These are phyloP conservation scores for Chromosphaera perkinsii DNA, from an alignment of 208 protist genomes.

Conservation along the genomic window DNA sequence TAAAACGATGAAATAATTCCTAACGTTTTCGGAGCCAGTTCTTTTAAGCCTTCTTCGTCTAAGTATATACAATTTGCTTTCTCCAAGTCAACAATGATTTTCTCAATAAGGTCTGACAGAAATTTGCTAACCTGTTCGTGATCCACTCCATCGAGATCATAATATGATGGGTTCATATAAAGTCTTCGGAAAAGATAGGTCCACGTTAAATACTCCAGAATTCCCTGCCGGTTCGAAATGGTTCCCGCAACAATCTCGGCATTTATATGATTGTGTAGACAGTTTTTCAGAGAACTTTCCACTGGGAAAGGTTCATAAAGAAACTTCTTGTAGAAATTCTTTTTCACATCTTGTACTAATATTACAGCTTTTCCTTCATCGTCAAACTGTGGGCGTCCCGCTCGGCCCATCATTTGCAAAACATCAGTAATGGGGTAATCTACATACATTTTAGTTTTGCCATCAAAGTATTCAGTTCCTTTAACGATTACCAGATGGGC, in stretches of 20 bases:
- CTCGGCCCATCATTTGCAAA: conserved; percentile 98
- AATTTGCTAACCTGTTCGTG: conserved; percentile 20
- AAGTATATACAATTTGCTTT: conserved; percentile 42
- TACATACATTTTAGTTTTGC: conserved; percentile 88
- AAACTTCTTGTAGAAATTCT: conserved; percentile 99
- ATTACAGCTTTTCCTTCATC: conserved; percentile 38
- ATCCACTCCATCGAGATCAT: conserved; percentile 82
- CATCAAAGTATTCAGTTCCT: conserved; percentile 99
- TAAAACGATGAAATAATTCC: conserved; percentile 96
- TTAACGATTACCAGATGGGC: conserved; percentile 99
- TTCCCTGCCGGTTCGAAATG: conserved; percentile 84
- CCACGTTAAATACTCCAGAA: conserved; percentile 97
- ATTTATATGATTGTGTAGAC: conserved; percentile 96
- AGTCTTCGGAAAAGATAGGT: conserved; percentile 97
- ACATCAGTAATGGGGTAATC: conserved; percentile 99
- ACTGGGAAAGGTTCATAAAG: conserved; percentile 99
- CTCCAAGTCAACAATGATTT: conserved; percentile 42
- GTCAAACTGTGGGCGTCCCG: conserved; percentile 94
- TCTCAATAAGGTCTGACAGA: conserved; percentile 52
- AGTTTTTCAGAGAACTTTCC: conserved; percentile 85
- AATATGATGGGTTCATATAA: conserved; percentile 93
- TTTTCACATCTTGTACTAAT: conserved; percentile 57
- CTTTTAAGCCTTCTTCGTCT: conserved; percentile 14
- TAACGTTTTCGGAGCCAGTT: conserved; percentile 40
- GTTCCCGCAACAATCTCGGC: conserved; percentile 73